Conservation (phyloP, 2,329 filamentous ascomycete genomes). For the Aaosphaeria arxii region DNA sequence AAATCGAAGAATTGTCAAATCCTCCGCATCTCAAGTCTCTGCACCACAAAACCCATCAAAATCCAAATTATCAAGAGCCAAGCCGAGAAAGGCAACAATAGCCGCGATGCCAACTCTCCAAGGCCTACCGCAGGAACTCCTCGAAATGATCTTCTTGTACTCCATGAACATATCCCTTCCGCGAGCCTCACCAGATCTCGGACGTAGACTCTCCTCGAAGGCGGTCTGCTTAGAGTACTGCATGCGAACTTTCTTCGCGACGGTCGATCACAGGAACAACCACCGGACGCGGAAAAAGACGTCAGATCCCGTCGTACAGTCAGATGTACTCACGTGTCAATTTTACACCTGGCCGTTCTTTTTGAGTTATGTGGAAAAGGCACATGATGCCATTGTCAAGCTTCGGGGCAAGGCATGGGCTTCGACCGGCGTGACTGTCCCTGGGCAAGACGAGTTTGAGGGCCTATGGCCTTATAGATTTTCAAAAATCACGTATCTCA, state of each 20-base stretch:
- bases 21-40: neutral
- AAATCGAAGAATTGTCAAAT: slow-evolving; percentile 7
- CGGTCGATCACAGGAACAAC: slow-evolving; percentile 27
- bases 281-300: slow-evolving; percentile 19
- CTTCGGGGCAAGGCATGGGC: slow-evolving; percentile 30
- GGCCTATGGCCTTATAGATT: slow-evolving; percentile 30
- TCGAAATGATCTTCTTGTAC: slow-evolving; percentile 35
- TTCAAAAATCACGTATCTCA: slow-evolving; percentile 26
- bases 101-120: slow-evolving; percentile 31
- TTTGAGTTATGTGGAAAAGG: slow-evolving; percentile 26
- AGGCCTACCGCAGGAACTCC: slow-evolving; percentile 32
- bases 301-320: slow-evolving; percentile 21
- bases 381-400: slow-evolving; percentile 24
- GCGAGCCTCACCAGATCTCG: slow-evolving; percentile 24
- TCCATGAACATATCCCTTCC: slow-evolving; percentile 35
- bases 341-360: slow-evolving; percentile 39
- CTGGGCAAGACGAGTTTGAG: slow-evolving; percentile 19
- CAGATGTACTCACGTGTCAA: slow-evolving; percentile 24
- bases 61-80: slow-evolving; percentile 4
- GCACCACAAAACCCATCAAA: slow-evolving; percentile 8
- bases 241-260: slow-evolving; percentile 32
- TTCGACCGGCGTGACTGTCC: slow-evolving; percentile 21
- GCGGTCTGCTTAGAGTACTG: slow-evolving; percentile 25
- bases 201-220: slow-evolving; percentile 28
- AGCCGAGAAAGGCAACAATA: slow-evolving; percentile 2